phyloP scores from a whole-genome alignment of 805 yeast genomes.

The Debaryomyces maramus region DNA sequence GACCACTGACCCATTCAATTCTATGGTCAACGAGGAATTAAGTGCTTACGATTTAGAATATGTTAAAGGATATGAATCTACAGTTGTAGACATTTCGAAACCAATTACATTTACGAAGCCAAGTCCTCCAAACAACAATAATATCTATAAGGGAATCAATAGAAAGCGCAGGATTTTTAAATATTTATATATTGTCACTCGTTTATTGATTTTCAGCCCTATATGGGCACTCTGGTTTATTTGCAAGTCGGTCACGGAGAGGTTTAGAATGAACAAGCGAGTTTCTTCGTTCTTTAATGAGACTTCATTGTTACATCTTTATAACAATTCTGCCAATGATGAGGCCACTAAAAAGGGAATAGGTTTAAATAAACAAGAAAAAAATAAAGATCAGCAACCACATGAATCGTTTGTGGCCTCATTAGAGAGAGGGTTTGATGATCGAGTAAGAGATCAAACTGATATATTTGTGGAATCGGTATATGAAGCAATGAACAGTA shows the following conservation, averaged over 20 bases:
- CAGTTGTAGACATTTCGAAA: conserved; percentile 51
- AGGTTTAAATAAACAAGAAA: conserved; percentile 1
- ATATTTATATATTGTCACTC: conserved; percentile 49
- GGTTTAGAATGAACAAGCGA: conserved; percentile 29
- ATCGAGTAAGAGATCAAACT: conserved; percentile 55
- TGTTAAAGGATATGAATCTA: conserved; percentile 54
- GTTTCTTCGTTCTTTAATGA: conserved; percentile 28
- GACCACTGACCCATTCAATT: conserved; percentile 57
- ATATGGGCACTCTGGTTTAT: conserved; percentile 62
- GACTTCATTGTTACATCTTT: conserved; percentile 27
- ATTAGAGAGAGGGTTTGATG: conserved; percentile 17
- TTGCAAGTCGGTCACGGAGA: conserved; percentile 38
- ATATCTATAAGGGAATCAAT: conserved; percentile 9
- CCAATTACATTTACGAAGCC: conserved; percentile 31
- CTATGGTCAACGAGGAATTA: conserved; percentile 44
- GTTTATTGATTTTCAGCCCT: conserved; percentile 57
- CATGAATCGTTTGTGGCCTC: conserved; percentile 8
- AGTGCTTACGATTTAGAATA: conserved; percentile 43
- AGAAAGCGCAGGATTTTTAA: conserved; percentile 41
- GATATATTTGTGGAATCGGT: conserved; percentile 66
- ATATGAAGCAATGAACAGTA: conserved; percentile 55
- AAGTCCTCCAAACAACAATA: conserved; percentile 1
- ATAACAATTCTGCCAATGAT: conserved; percentile 12
- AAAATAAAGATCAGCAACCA: not conserved
- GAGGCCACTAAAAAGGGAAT: not conserved